These are phyloP conservation scores for Leccinum longicurvipes DNA, from an alignment of 768 basidiomycete genomes.

Conservation along the genomic window DNA sequence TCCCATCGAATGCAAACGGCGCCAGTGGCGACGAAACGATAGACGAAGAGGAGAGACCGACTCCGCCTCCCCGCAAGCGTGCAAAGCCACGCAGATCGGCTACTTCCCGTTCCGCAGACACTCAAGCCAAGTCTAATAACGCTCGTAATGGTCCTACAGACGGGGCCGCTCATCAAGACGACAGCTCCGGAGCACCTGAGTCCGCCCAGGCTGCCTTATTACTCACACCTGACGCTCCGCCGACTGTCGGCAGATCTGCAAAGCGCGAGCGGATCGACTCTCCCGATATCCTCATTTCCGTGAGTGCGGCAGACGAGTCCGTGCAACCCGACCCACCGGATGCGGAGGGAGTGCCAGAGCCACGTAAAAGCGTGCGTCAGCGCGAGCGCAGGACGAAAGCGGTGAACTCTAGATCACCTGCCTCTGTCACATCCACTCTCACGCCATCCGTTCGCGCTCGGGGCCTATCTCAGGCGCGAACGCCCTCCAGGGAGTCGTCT, in stretches of 20 bases:
- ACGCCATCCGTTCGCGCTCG: slow-evolving; percentile 25
- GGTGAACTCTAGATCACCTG: slow-evolving; percentile 19
- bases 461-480: slow-evolving; percentile 19
- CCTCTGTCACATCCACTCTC: slow-evolving; percentile 28
- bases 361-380: slow-evolving; percentile 32
- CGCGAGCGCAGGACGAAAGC: slow-evolving; percentile 25
- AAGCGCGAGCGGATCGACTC: slow-evolving; percentile 24
- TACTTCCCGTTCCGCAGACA: slow-evolving; percentile 6
- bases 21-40: slow-evolving; percentile 34
- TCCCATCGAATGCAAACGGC: slow-evolving; percentile 22
- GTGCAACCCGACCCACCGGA: slow-evolving; percentile 14
- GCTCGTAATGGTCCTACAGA: slow-evolving; percentile 1
- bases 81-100: slow-evolving; percentile 25
- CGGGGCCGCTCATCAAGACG: slow-evolving; percentile 6
- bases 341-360: slow-evolving; percentile 19
- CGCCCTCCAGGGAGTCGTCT: slow-evolving; percentile 23
- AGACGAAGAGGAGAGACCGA: slow-evolving; percentile 29
- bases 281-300: slow-evolving; percentile 8
- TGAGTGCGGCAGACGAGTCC: slow-evolving; percentile 4
- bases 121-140: slow-evolving; percentile 4
- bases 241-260: slow-evolving; percentile 10
- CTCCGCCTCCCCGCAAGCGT: slow-evolving; percentile 32
- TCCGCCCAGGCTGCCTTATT: slow-evolving; percentile 9
- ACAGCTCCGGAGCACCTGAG: background rate
- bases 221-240: slow-evolving; percentile 15